A percentile compares a stretch with the other conserved stretches of the same genome.
phyloP scores from a whole-genome alignment of 176 grass and related monocot species.

The Themeda triandra region DNA sequence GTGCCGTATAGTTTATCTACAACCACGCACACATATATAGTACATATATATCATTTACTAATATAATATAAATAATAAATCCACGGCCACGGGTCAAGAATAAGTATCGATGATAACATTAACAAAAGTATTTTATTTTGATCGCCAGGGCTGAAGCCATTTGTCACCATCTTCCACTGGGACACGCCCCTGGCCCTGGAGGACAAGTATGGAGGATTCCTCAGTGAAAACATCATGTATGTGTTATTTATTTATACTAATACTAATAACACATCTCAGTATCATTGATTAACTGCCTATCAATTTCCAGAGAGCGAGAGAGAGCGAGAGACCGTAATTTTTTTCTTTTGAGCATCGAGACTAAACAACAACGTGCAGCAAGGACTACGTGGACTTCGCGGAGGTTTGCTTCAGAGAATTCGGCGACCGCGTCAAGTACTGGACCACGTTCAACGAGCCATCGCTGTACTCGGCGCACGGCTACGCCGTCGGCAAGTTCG shows the following conservation, averaged over 20 bases:
- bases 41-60: too few species aligned
- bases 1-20: neutral
- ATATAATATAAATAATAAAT: neutral
- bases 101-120: neutral
- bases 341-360: too few species aligned
- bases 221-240: constrained; percentile 46
- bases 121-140: neutral
- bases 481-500: constrained; percentile 25
- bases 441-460: constrained; percentile 63
- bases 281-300: neutral
- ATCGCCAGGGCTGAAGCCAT: constrained; percentile 55
- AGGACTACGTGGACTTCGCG: constrained; percentile 61
- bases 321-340: neutral
- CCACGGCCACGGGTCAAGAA: neutral
- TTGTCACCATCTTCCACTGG: constrained; percentile 79
- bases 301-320: too few species aligned
- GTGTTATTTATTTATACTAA: too few species aligned
- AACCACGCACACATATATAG: too few species aligned
- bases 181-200: constrained; percentile 66
- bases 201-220: constrained; percentile 64
- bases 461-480: constrained; percentile 30
- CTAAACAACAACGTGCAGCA: constrained; percentile 17
- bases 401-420: constrained; percentile 66
- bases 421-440: constrained; percentile 69
- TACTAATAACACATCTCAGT: neutral